phyloP scores from a whole-genome alignment of 2,329 filamentous ascomycete species.

The Cladosporium sp. region DNA sequence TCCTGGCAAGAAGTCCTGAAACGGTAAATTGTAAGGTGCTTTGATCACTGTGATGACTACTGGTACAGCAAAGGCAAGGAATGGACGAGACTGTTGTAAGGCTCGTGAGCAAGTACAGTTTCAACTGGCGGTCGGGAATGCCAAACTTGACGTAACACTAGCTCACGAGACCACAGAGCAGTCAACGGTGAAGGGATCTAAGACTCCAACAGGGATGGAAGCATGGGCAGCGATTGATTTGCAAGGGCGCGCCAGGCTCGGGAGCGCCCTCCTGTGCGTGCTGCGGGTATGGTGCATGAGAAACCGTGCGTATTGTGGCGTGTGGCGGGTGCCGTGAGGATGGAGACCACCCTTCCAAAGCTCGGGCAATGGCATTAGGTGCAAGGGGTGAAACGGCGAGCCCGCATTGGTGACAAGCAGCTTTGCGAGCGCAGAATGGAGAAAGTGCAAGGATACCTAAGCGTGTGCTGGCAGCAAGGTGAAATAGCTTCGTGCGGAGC shows the following conservation, averaged over 20 bases:
- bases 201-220: constrained; percentile 12
- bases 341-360: constrained; percentile 19
- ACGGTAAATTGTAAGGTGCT: constrained; percentile 10
- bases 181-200: constrained; percentile 23
- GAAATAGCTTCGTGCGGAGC: neutral
- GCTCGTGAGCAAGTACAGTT: constrained; percentile 24
- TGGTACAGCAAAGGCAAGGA: constrained; percentile 10
- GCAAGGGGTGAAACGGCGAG: constrained; percentile 37
- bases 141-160: constrained; percentile 29
- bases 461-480: constrained; percentile 1
- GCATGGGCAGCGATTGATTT: constrained; percentile 17
- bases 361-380: constrained; percentile 29
- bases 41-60: constrained; percentile 11
- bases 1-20: constrained; percentile 17
- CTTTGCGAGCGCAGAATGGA: neutral
- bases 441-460: neutral
- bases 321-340: constrained; percentile 27
- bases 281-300: constrained; percentile 27
- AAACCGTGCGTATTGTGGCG: constrained; percentile 28
- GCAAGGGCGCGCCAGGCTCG: constrained; percentile 30
- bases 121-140: constrained; percentile 31
- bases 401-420: constrained; percentile 14
- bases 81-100: constrained; percentile 19
- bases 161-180: constrained; percentile 26
- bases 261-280: constrained; percentile 24